These are phyloP conservation scores for Staphylotrichum longicolle DNA, from an alignment of 495 filamentous ascomycete species.

Conservation along the genomic window DNA sequence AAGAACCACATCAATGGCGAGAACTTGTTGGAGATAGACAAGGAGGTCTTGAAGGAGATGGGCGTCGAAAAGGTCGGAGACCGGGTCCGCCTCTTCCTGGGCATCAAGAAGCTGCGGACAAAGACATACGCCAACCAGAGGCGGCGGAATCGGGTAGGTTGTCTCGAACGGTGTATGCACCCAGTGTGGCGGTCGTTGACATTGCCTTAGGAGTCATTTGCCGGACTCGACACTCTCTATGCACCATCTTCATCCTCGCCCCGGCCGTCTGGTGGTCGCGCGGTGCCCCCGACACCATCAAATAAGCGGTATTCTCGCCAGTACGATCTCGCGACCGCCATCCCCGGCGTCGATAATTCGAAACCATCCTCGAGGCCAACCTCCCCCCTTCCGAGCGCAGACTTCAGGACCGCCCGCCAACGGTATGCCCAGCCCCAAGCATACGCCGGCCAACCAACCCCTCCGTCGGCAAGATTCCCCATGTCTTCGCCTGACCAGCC, in stretches of 20 bases:
- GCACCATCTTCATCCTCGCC: constrained; percentile 69
- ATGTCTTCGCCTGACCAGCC: constrained; percentile 39
- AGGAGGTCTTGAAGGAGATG: constrained; percentile 94
- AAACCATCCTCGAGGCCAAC: constrained; percentile 64
- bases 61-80: constrained; percentile 98
- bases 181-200: constrained; percentile 19
- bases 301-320: constrained; percentile 77
- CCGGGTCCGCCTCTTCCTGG: constrained; percentile 87
- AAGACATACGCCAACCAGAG: constrained; percentile 80
- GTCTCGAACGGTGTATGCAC: constrained; percentile 31
- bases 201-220: constrained; percentile 58
- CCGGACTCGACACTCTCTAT: constrained; percentile 59
- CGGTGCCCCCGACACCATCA: constrained; percentile 51
- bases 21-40: constrained; percentile 94
- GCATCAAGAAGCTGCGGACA: constrained; percentile 87
- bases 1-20: constrained; percentile 95
- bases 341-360: constrained; percentile 42
- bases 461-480: constrained; percentile 37
- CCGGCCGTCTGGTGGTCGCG: constrained; percentile 52
- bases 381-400: constrained; percentile 64
- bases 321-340: constrained; percentile 44
- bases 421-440: constrained; percentile 44
- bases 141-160: constrained; percentile 77
- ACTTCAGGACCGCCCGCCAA: constrained; percentile 44
- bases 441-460: constrained; percentile 34